Base-by-base conservation (phyloP, 352 stramenopile species). In the Pythium vanterpoolii region DNA sequence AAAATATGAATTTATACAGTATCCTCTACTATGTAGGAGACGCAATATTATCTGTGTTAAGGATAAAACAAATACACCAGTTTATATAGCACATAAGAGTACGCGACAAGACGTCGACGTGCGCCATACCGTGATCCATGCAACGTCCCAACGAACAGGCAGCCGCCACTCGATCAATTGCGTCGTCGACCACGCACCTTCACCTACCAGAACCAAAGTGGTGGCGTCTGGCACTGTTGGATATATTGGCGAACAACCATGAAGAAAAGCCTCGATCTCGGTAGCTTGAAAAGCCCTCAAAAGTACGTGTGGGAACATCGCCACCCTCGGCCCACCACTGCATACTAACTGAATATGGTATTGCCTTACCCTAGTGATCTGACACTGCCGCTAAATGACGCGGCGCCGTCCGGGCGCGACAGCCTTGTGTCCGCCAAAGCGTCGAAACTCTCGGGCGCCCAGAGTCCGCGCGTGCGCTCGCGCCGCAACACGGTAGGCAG, bases 401-500 rank as follows among this genome's bases (percentile, higher is more conserved):
- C 62, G 16, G 38, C 57, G 31, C 28, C 8, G 24, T 9, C n/a
- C 23, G 31, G 50, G 30, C 31, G 54, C 33, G 56, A 56, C 44
- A 56, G 56, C 38, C 43, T 54, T 43, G n/a, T 33, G 27, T 47
- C 38, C 14, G 48, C 19, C 27, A 46, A 58, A 31, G 30, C 42
- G 18, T 14, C 44, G 38, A 43, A 38, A 21, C 36, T 39, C 14
- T 24, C 45, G 7, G 60, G 40, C 46, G 50, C 62, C 30, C 61
- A 55, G 21, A 86, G 70, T 45, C 66, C 72, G 27, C 52, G 51
- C 27, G 45, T 55, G 33, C 76, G 76, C 36, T 52, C 74, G 49
- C 77, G 77, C n/a, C 68, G 58, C 19, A 71, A 70, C 40, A 86
- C 75, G n/a, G 68, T 71, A 28, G 72, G 69, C 28, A 87, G 79